These are phyloP conservation scores for Monosporascus sp. DNA, from an alignment of 2,329 filamentous ascomycete genomes.

Conservation along the genomic window DNA sequence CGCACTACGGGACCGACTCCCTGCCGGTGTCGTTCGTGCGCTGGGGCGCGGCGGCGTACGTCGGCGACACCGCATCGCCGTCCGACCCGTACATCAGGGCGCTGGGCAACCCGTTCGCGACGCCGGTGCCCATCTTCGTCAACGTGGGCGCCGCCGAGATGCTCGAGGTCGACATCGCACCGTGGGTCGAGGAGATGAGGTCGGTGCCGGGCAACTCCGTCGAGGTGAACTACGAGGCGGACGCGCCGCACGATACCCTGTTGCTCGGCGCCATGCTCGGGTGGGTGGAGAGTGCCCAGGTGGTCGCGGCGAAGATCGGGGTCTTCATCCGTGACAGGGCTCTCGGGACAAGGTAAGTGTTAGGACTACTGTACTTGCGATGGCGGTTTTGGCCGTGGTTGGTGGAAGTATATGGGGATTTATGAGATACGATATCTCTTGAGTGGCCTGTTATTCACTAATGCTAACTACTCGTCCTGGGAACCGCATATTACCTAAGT, in stretches of 20 bases:
- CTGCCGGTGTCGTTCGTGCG: constrained; percentile 28
- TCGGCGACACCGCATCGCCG: constrained; percentile 7
- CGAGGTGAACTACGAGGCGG: constrained; percentile 32
- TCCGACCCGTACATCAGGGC: constrained; percentile 29
- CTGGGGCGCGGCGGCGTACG: constrained; percentile 37
- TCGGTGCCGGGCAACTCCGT: constrained; percentile 19
- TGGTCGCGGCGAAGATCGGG: constrained; percentile 16
- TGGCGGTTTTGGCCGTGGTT: too few relatives aligned
- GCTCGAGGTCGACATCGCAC: constrained; percentile 35
- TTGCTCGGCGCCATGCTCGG: constrained; percentile 33
- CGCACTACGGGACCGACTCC: constrained; percentile 31
- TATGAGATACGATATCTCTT: too few relatives aligned
- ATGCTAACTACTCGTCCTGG: too few relatives aligned
- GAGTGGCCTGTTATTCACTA: too few relatives aligned
- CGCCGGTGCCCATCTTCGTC: constrained; percentile 16
- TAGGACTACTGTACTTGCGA: too few relatives aligned
- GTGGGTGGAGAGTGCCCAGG: constrained; percentile 29
- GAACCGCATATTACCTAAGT: too few relatives aligned
- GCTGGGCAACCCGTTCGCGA: constrained; percentile 16
- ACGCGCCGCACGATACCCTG: constrained; percentile 41
- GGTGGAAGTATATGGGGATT: too few relatives aligned
- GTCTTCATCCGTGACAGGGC: constrained; percentile 12
- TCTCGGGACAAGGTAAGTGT: too few relatives aligned
- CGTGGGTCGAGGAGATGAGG: constrained; percentile 50
- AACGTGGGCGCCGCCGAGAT: constrained; percentile 20